Conservation (phyloP, 2,329 filamentous ascomycete species). For the Macroventuria anomochaeta region DNA sequence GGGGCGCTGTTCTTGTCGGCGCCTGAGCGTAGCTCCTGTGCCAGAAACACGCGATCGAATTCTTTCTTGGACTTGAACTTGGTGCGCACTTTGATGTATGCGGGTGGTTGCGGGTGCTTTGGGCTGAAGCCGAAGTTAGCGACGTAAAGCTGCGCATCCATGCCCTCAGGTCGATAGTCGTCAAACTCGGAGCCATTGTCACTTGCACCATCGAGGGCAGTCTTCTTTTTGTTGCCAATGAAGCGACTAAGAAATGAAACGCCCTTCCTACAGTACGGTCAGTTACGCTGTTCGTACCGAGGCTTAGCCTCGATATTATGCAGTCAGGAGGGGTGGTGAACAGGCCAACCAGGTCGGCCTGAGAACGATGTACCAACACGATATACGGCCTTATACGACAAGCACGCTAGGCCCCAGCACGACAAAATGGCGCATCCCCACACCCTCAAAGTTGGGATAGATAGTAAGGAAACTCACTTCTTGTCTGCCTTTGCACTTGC, state of each 20-base stretch:
- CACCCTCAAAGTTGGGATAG: background rate
- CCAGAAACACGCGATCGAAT: slow-evolving; percentile 87
- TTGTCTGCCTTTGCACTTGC: slow-evolving; percentile 40
- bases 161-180: slow-evolving; percentile 74
- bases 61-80: slow-evolving; percentile 82
- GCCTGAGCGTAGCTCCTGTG: slow-evolving; percentile 82
- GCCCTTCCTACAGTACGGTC: slow-evolving; percentile 69
- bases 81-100: slow-evolving; percentile 85
- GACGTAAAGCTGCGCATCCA: slow-evolving; percentile 81
- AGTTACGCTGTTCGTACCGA: slow-evolving; percentile 13
- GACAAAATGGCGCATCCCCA: background rate
- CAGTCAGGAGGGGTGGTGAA: background rate
- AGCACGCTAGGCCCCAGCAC: background rate
- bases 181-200: slow-evolving; percentile 75
- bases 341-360: slow-evolving; percentile 3
- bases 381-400: slow-evolving; percentile 19
- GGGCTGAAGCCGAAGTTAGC: slow-evolving; percentile 79
- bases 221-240: slow-evolving; percentile 78
- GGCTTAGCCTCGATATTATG: background rate
- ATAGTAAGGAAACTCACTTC: slow-evolving; percentile 40
- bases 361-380: slow-evolving; percentile 7
- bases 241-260: slow-evolving; percentile 90
- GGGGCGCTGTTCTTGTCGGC: slow-evolving; percentile 39
- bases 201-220: slow-evolving; percentile 54
- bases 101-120: slow-evolving; percentile 83